phyloP scores from a whole-genome alignment of 1,284 basidiomycete genomes.

The Leccinum pallidistipes region DNA sequence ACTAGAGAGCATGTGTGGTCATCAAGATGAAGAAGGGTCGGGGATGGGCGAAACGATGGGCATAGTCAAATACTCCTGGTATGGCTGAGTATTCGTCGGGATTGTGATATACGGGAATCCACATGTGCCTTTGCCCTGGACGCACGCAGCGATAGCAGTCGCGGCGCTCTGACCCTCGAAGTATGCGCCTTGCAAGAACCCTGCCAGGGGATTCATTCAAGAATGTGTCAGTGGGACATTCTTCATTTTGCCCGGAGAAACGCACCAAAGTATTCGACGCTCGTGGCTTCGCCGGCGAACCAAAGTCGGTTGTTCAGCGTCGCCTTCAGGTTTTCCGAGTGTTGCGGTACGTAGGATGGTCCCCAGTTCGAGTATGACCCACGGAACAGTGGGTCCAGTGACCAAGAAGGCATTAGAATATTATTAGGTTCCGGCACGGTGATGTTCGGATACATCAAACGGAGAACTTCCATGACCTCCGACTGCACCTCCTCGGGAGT shows the following conservation, averaged over 20 bases:
- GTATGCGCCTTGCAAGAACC: slow-evolving; percentile 48
- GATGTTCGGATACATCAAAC: slow-evolving; percentile 54
- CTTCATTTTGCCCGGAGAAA: not conserved
- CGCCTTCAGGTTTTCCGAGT: slow-evolving; percentile 48
- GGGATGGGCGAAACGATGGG: slow-evolving; percentile 2
- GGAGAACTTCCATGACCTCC: slow-evolving; percentile 55
- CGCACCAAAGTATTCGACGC: slow-evolving; percentile 55
- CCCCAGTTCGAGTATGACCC: slow-evolving; percentile 73
- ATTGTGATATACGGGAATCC: slow-evolving; percentile 26
- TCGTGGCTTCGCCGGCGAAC: slow-evolving; percentile 66
- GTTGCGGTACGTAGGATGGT: slow-evolving; percentile 40
- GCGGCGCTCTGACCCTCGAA: slow-evolving; percentile 41
- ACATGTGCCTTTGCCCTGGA: slow-evolving; percentile 33
- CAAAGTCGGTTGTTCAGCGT: slow-evolving; percentile 47
- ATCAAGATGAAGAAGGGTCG: not conserved
- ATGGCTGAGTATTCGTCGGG: slow-evolving; percentile 29
- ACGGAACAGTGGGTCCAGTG: slow-evolving; percentile 54
- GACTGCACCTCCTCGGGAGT: slow-evolving; percentile 42
- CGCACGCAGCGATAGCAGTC: slow-evolving; percentile 39
- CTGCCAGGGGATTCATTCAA: slow-evolving; percentile 17
- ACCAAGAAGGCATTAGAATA: slow-evolving; percentile 61
- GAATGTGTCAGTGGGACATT: not conserved
- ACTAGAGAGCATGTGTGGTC: not conserved
- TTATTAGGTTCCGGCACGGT: slow-evolving; percentile 53
- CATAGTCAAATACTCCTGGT: slow-evolving; percentile 16